These are phyloP conservation scores for Sclerotiophoma versabilis DNA, from an alignment of 2,329 filamentous ascomycete species.

Conservation along the genomic window DNA sequence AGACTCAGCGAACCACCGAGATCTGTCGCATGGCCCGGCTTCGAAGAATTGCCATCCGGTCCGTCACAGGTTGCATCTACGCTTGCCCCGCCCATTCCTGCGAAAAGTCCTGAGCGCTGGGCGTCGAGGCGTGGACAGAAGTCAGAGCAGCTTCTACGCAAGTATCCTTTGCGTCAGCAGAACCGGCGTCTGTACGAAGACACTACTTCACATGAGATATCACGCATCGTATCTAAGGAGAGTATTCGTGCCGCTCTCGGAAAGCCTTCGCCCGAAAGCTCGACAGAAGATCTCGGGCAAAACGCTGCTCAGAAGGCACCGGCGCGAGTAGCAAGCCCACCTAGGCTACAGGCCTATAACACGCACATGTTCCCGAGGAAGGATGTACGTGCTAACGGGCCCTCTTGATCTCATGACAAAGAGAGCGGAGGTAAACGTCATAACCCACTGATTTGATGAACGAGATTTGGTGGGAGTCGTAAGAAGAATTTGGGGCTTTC, in stretches of 20 bases:
- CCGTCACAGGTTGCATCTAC: conserved; percentile 5
- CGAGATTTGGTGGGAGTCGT: too few species aligned
- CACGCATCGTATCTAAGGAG: conserved; percentile 42
- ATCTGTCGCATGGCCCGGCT: conserved; percentile 16
- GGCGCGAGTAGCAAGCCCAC: conserved; percentile 11
- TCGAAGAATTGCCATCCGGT: conserved; percentile 16
- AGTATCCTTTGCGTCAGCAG: background rate
- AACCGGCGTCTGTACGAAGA: background rate
- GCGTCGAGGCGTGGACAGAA: background rate
- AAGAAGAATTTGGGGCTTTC: too few species aligned
- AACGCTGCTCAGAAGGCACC: background rate
- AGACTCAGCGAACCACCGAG: background rate
- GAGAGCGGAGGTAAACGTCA: too few species aligned
- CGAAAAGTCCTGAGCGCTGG: conserved; percentile 28
- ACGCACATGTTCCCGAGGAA: conserved; percentile 40
- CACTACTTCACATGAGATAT: conserved; percentile 11
- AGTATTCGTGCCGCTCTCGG: conserved; percentile 41
- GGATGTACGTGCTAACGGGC: background rate
- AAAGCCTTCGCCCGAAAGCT: conserved; percentile 26
- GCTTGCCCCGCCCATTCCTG: conserved; percentile 27
- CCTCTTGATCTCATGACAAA: too few species aligned
- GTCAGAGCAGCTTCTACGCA: conserved; percentile 3
- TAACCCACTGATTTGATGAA: too few species aligned
- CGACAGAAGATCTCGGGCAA: conserved; percentile 22
- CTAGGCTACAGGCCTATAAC: conserved; percentile 31